Evolutionary conservation across 2,329 filamentous ascomycete genomes (phyloP), one percentile per base, ranked within the genome.

Genomic region (Scedosporium apiospermum): DNA sequence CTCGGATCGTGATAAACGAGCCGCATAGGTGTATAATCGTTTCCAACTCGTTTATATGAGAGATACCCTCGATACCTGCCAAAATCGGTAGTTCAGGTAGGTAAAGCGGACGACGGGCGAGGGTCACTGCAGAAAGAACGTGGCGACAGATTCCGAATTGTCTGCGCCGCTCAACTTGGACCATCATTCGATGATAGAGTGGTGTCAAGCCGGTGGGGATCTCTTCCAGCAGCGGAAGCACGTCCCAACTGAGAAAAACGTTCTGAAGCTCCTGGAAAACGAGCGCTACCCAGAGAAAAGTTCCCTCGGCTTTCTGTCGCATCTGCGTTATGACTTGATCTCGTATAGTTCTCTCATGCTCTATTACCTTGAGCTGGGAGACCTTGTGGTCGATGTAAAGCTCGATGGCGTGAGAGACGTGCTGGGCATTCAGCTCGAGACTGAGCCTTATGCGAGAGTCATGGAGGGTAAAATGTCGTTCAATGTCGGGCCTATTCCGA

Each of bases 131-230:
- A 12, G 68, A 65, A 6, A 82, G 71, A 12, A 80, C 67, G 4
- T 68, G 62, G 59, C 63, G 68, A 66, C 71, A 78, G 6, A 71
- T 42, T 0, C 70, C 57, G 2, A 66, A 63, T 63, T 76, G 66
- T 0, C 72, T 63, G 1, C 66, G 71, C 1, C 62, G 16, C 4
- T 44, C 10, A 4, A 79, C 73, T 3, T 72, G 66, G 0, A 65
- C 34, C 27, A 78, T 67, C 74, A 80, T 79, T 10, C 68, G 67
- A 1, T 64, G 4, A 61, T 80, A 80, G 1, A 80, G 63, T 1
- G 64, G 3, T 42, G 74, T 60, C 0, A 80, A 71, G 0, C 73
- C 73, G 1, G 67, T 61, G 3, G 74, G 75, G 53, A 77, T 73
- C 41, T 23, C 41, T 6, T 65, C 57, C 2, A 74, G 64, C 18